Evolutionary conservation across 2,329 filamentous ascomycete species (phyloP).

Genomic region (Alternaria postmessia): DNA sequence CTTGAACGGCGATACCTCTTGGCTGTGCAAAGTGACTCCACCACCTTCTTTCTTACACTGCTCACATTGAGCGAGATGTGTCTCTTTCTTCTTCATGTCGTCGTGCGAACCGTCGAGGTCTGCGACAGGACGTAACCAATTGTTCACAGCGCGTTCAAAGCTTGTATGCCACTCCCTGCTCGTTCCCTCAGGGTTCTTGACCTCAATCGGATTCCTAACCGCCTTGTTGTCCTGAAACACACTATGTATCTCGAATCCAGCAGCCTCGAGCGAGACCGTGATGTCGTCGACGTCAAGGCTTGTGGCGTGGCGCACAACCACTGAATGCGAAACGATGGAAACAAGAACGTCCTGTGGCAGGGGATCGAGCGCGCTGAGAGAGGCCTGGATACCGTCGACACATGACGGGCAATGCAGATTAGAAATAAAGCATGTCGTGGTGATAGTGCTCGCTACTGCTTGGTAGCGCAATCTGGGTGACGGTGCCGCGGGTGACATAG

Average conservation of each 20-base stretch:
- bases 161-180: conserved; percentile 43
- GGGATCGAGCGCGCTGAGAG: conserved; percentile 60
- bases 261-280: conserved; percentile 59
- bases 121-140: conserved; percentile 34
- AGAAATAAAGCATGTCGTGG: conserved; percentile 70
- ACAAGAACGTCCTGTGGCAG: conserved; percentile 68
- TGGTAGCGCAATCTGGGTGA: conserved; percentile 22
- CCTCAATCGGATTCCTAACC: conserved; percentile 22
- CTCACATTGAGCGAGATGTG: conserved; percentile 46
- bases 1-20: conserved; percentile 22
- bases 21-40: conserved; percentile 27
- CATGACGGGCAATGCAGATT: conserved; percentile 84
- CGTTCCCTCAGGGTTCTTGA: conserved; percentile 20
- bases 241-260: conserved; percentile 67
- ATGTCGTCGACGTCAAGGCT: conserved; percentile 54
- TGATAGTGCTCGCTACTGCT: conserved; percentile 26
- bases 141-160: conserved; percentile 46
- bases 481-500: conserved; percentile 27
- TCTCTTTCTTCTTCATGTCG: conserved; percentile 42
- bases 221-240: conserved; percentile 48
- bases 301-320: conserved; percentile 66
- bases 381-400: conserved; percentile 69
- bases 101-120: conserved; percentile 18
- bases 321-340: conserved; percentile 75
- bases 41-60: conserved; percentile 45